These are phyloP conservation scores for Aspergillus persii DNA, from an alignment of 2,329 filamentous ascomycete species.

Conservation along the genomic window DNA sequence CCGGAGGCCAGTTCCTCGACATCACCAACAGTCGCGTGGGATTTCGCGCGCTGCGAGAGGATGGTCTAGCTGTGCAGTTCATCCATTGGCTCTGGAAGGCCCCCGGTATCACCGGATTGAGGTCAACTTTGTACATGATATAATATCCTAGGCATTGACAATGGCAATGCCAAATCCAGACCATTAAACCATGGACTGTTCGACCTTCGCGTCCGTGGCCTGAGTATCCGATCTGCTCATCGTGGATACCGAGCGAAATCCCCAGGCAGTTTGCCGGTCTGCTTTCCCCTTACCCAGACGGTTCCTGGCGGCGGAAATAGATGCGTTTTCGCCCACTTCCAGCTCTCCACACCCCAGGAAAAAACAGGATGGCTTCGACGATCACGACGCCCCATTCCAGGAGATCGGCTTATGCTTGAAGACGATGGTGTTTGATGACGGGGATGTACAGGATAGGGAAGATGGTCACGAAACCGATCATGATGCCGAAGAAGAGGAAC, in stretches of 20 bases:
- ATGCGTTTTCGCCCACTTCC: conserved; percentile 68
- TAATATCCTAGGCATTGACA: background rate
- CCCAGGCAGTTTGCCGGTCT: conserved; percentile 8
- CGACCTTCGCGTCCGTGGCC: conserved; percentile 26
- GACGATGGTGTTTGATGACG: conserved; percentile 62
- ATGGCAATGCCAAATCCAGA: background rate
- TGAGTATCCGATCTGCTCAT: conserved; percentile 34
- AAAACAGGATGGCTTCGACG: conserved; percentile 59
- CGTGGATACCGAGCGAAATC: conserved; percentile 34
- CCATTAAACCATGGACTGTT: conserved; percentile 27
- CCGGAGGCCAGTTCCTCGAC: background rate
- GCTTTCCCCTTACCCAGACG: conserved; percentile 1
- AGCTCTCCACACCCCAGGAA: conserved; percentile 63
- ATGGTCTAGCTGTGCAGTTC: background rate
- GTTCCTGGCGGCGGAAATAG: conserved; percentile 45
- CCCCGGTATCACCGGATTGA: background rate
- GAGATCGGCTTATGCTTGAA: conserved; percentile 65
- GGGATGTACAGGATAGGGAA: conserved; percentile 68
- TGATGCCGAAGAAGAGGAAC: conserved; percentile 67
- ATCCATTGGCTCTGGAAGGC: background rate
- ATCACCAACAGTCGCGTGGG: background rate
- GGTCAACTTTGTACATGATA: background rate
- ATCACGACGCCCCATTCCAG: conserved; percentile 71
- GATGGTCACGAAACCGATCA: conserved; percentile 55
- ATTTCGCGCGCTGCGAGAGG: background rate